Evolutionary conservation across 1,139 yeast species (phyloP), one percentile per base, ranked within the genome.

Genomic region (Yamadazyma sp.): DNA sequence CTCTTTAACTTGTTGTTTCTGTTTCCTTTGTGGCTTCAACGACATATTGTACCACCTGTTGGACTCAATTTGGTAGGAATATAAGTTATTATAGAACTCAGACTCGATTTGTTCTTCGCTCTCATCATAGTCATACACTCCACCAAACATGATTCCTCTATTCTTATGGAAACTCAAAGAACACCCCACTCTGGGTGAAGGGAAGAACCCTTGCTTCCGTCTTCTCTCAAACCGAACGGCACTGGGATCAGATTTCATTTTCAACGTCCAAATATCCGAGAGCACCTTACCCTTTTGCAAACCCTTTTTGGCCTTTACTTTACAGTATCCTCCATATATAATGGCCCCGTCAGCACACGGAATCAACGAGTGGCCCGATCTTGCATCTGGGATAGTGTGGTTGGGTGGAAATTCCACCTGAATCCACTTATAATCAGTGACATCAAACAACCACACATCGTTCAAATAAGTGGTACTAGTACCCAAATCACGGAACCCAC

Each of bases 141-240:
- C 98, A 29, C 97, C 98, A 65, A 90, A 92, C 57, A 90, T 57
- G 12, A 92, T 77, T 42, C 97, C 97, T 68, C 97, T 80, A 44
- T 94, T 95, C 52, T 89, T 86, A 61, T 92, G 97, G 53, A 76
- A 75, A 3, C 81, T 90, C 80, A 92, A 78, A 3, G 95, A 83
- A 56, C 96, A 86, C 0, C 98, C 98, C n/a, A 87, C 97, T 53
- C 98, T 77, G 16, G 97, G 86, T 4, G 89, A 77, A 3, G 96
- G 96, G 39, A 82, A 88, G 55, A 82, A 84, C 1, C 96, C 96
- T 54, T 88, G 94, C 51, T 86, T 88, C 47, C 86, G 79, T 49
- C 96, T 76, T 56, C 97, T 74, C 59, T 92, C 97, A 82, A 96
- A 89, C 45, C 94, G 68, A 6, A 86, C 73, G 3, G 77, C 84